Base-by-base conservation (phyloP, 345 rosid genomes). In the Linum lewisii region DNA sequence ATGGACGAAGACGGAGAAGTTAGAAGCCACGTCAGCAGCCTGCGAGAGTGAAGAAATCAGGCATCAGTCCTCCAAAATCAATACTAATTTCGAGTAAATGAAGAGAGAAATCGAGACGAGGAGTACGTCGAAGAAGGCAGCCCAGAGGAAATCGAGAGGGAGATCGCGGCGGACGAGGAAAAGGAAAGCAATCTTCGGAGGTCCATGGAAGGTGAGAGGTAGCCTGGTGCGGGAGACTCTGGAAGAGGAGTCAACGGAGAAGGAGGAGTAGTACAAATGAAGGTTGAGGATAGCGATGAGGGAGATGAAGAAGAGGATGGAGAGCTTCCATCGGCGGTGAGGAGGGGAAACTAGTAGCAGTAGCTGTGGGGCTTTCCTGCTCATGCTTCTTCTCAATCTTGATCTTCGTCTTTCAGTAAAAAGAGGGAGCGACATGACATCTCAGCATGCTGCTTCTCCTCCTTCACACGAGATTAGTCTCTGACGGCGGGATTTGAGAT, bases 91-190 rank as follows among this genome's bases (percentile, higher is more conserved):
- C 18, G 24, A 14, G 4, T 23, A 2, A 26, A 61, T 19, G 54
- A 29, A 29, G 7, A 26, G 44, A 42, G 11, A 38, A 21, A 9
- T 42, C 8, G 57, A 18, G 25, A 23, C 2, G 6, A 29, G 63
- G 50, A 44, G 7, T 14, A 87, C 95, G 87, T 85, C 79, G 71
- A 85, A 83, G 80, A 85, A 88, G 63, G 66, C 61, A 11, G 69
- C 84, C 96, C 96, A 88, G 0, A 88, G 84, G 62, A 82, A 86
- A 71, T 79, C 88, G 7, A 78, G 82, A 2, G 93, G 94, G 22
- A 89, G 72, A 54, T 79, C 69, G 21, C 71, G 73, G 34, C 88
- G 81, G 45, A 71, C 72, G 4, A 88, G 79, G 77, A 80, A 81
- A 58, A 84, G 79, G 54, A 84, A 83, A 24, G 87, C 85, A 69